Base-by-base conservation (phyloP, 805 yeast species). In the Candida ficus region DNA sequence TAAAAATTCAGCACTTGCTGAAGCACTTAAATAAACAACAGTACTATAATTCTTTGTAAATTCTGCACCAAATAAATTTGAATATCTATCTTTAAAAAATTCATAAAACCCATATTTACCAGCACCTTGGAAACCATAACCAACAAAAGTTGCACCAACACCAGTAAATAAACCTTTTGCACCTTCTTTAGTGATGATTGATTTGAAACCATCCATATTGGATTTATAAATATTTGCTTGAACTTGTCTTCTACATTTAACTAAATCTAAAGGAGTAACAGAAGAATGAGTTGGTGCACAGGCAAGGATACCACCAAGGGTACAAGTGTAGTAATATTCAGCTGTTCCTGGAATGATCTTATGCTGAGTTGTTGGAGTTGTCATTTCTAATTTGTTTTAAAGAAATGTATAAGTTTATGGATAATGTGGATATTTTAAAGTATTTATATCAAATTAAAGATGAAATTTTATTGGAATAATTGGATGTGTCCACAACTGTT, bases 21-120 rank as follows among this genome's bases (percentile, higher is more conserved):
- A 81, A 12, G 97, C 91, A 36, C 82, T 80, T 52, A 90, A 67
- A 63, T 73, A 91, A 18, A 91, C 71, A 2, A 78, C 72, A 6
- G 95, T 86, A 58, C 78, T 80, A 67, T 82, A 80, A 41, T 76
- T 74, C 35, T 66, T 61, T 22, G 88, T 83, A 35, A 52, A 42
- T 39, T 77, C 79, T 31, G 74, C 76, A 29, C 96, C 93, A 37
- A 82, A 73, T 23, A 76, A 42, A 55, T 78, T 76, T 40, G 81
- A 65, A 63, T 89, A 91, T 43, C 75, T 70, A 66, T 83, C 78
- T 68, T 91, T 91, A 76, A 91, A 91, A 54, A 70, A 74, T 66
- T 91, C 98, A 66, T 93, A 91, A 61, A 89, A 80, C 23, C 99
- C 99, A 65, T 91, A 91, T 66, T 91, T 91, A 55, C 96, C 96